Percentiles rank a stretch among this genome's conserved stretches.
These are phyloP conservation scores for Phytophthora podocarpi DNA, from an alignment of 352 stramenopile genomes.

Conservation along the genomic window DNA sequence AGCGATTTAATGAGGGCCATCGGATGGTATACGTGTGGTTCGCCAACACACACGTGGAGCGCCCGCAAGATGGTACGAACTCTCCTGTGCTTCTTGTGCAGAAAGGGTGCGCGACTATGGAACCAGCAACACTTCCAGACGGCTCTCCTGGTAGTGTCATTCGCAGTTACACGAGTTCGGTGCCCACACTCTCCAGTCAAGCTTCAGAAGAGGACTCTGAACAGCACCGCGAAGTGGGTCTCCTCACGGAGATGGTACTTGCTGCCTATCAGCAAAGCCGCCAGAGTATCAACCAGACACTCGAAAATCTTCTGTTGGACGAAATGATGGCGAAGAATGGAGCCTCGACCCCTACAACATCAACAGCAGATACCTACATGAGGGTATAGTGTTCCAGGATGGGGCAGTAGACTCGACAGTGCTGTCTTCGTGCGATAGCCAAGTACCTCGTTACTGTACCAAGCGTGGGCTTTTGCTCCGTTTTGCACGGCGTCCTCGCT, in stretches of 20 bases:
- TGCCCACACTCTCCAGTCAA: constrained; percentile 24
- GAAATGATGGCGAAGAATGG: constrained; percentile 35
- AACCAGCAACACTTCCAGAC: constrained; percentile 24
- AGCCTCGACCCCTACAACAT: background rate
- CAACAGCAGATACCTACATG: constrained; percentile 10
- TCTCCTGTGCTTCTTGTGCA: constrained; percentile 28
- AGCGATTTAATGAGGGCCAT: constrained; percentile 24
- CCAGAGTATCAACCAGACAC: constrained; percentile 34
- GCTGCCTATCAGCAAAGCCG: constrained; percentile 32
- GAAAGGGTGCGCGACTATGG: constrained; percentile 26
- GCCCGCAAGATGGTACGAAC: background rate
- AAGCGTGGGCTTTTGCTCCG: no score
- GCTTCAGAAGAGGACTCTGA: constrained; percentile 3
- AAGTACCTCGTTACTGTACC: no score
- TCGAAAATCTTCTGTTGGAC: constrained; percentile 45
- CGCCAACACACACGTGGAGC: constrained; percentile 12
- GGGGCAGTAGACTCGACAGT: no score
- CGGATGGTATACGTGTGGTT: constrained; percentile 27
- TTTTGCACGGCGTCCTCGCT: no score
- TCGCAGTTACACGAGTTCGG: constrained; percentile 35
- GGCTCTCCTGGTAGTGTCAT: constrained; percentile 25
- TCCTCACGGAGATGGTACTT: constrained; percentile 40
- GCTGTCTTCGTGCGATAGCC: no score
- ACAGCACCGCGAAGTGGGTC: constrained; percentile 34
- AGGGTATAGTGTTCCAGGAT: constrained; percentile 4